Evolutionary conservation across 805 yeast species (phyloP).

Genomic region (Nakazawaea ishiwadae): DNA sequence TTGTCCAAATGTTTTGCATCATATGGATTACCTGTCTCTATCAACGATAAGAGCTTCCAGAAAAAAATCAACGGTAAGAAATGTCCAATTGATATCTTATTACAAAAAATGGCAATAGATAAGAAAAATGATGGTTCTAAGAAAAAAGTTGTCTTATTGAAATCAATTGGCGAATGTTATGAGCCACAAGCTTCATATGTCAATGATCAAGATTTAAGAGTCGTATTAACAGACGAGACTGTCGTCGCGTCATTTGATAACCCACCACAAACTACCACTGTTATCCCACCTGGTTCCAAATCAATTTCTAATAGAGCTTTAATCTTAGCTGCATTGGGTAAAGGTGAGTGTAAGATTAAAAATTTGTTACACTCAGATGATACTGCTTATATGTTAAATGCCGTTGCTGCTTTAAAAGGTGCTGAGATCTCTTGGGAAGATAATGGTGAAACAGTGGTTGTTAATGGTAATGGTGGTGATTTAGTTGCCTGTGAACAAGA

Average conservation of each 20-base stretch:
- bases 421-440: constrained; percentile 81
- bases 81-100: constrained; percentile 70
- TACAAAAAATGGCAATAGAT: constrained; percentile 89
- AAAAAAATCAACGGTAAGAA: constrained; percentile 64
- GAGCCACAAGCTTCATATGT: constrained; percentile 87
- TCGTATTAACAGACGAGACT: constrained; percentile 79
- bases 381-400: constrained; percentile 90
- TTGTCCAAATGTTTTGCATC: constrained; percentile 76
- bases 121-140: constrained; percentile 93
- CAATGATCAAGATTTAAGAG: constrained; percentile 71
- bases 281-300: constrained; percentile 94
- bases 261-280: constrained; percentile 34
- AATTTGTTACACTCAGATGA: constrained; percentile 95
- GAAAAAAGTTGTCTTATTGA: constrained; percentile 81
- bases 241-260: constrained; percentile 55
- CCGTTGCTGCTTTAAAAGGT: constrained; percentile 73
- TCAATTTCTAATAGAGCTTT: constrained; percentile 95
- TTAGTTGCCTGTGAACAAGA: constrained; percentile 59
- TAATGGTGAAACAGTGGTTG: constrained; percentile 83
- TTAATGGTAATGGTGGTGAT: constrained; percentile 82
- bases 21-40: constrained; percentile 79
- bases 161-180: constrained; percentile 82
- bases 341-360: constrained; percentile 76
- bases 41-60: constrained; percentile 67
- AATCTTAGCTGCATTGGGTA: constrained; percentile 86